Conservation (phyloP, 2,329 filamentous ascomycete species). For the Gaeumannomyces sp. region DNA sequence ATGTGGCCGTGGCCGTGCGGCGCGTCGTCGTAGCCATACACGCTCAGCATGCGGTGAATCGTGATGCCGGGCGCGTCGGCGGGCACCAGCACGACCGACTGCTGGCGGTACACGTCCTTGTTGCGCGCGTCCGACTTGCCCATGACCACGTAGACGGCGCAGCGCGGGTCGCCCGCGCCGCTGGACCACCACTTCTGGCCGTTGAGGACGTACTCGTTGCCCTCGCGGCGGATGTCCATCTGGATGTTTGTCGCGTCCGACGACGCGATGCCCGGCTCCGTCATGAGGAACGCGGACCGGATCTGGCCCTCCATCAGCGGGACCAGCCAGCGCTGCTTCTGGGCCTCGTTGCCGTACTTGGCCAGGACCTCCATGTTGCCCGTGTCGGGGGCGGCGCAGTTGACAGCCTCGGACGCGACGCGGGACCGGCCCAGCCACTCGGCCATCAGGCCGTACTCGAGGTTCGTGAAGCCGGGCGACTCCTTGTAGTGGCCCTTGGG, state of each 20-base stretch:
- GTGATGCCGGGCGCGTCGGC: constrained; percentile 75
- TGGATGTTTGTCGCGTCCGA: constrained; percentile 92
- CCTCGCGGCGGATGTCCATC: constrained; percentile 74
- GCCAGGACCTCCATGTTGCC: constrained; percentile 95
- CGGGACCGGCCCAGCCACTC: constrained; percentile 87
- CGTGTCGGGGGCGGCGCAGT: constrained; percentile 86
- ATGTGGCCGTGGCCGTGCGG: constrained; percentile 96
- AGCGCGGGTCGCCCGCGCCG: constrained; percentile 86
- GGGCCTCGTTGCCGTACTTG: constrained; percentile 79
- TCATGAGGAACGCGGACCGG: constrained; percentile 89
- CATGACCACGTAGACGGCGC: constrained; percentile 93
- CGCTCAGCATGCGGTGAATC: constrained; percentile 87
- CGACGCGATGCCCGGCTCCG: constrained; percentile 80
- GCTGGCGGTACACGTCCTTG: constrained; percentile 75
- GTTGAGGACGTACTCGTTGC: constrained; percentile 85
- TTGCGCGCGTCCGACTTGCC: constrained; percentile 79
- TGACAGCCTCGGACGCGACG: constrained; percentile 78
- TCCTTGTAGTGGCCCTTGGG: constrained; percentile 93
- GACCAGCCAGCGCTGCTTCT: constrained; percentile 78
- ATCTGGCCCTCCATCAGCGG: constrained; percentile 81
- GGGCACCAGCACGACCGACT: constrained; percentile 88
- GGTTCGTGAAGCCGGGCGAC: constrained; percentile 87
- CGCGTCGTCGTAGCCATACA: constrained; percentile 97
- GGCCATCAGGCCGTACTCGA: constrained; percentile 97
- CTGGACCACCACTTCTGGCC: constrained; percentile 99